Conservation (phyloP, 2,329 filamentous ascomycete genomes). For the Coniochaeta ligniaria region DNA sequence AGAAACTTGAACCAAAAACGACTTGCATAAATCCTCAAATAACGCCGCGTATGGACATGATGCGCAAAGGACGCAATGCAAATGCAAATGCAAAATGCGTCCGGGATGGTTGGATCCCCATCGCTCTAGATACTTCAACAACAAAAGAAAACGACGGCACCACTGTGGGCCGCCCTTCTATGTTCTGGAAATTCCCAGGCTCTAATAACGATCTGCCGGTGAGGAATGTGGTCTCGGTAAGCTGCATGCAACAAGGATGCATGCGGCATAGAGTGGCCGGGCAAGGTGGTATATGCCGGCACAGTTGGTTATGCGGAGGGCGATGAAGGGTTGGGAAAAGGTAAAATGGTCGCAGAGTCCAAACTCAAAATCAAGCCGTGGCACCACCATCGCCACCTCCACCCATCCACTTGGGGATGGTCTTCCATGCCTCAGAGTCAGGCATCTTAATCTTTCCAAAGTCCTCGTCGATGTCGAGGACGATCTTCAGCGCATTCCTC, state of each 20-base stretch:
- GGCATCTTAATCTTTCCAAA: slow-evolving; percentile 70
- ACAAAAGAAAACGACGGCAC: background rate
- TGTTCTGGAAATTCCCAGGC: background rate
- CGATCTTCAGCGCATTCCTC: slow-evolving; percentile 89
- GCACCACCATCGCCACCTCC: background rate
- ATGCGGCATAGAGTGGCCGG: background rate
- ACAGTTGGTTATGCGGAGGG: background rate
- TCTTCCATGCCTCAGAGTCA: slow-evolving; percentile 44
- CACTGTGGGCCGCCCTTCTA: background rate
- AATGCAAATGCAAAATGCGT: background rate
- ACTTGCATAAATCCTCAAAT: background rate
- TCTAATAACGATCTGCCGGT: background rate
- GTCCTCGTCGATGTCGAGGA: slow-evolving; percentile 87
- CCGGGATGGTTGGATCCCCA: background rate
- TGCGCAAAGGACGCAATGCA: background rate
- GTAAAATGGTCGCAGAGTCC: background rate
- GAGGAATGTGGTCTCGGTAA: background rate
- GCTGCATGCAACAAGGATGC: background rate
- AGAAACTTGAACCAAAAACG: slow-evolving; percentile 1
- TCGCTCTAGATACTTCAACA: slow-evolving; percentile 1
- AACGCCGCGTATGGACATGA: slow-evolving; percentile 1
- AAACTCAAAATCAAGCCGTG: background rate
- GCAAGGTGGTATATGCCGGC: background rate
- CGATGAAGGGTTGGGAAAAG: background rate
- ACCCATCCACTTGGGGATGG: slow-evolving; percentile 41